These are phyloP conservation scores for Corylus americana DNA, from an alignment of 306 rosid species.

Conservation along the genomic window DNA sequence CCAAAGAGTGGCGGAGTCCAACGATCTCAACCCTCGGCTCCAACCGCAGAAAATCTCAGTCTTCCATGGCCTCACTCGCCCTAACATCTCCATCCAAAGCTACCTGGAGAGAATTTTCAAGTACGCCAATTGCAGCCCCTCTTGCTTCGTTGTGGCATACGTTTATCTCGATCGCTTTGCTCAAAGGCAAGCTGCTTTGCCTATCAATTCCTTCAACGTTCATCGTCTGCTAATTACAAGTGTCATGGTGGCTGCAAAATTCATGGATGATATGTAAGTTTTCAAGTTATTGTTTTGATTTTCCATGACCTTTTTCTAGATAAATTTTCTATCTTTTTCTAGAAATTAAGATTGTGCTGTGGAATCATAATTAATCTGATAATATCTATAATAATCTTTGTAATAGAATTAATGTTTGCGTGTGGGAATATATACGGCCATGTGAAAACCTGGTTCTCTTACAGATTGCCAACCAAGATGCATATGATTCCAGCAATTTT, in stretches of 20 bases:
- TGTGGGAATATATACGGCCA: conserved; percentile 39
- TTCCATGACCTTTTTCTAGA: not conserved
- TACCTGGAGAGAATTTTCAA: conserved; percentile 87
- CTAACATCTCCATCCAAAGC: conserved; percentile 72
- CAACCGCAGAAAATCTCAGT: conserved; percentile 67
- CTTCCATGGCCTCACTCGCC: conserved; percentile 86
- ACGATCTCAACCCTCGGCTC: conserved; percentile 54
- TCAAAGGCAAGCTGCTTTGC: conserved; percentile 73
- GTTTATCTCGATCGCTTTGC: conserved; percentile 90
- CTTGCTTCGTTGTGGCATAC: conserved; percentile 84
- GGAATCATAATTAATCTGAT: not conserved
- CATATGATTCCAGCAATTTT: conserved; percentile 20
- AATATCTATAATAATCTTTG: not conserved
- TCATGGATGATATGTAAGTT: conserved; percentile 97
- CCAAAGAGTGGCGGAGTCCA: conserved; percentile 73
- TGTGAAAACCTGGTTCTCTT: conserved; percentile 34
- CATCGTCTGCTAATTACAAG: conserved; percentile 91
- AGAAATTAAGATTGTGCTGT: not conserved
- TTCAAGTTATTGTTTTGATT: not conserved
- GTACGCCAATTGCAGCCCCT: conserved; percentile 92
- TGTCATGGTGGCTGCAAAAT: conserved; percentile 89
- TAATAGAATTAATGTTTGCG: conserved; percentile 24
- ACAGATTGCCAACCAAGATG: conserved; percentile 31
- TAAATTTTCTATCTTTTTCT: not conserved
- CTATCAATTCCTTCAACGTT: conserved; percentile 81